These are phyloP conservation scores for Tylopilus subfusipes DNA, from an alignment of 768 basidiomycete genomes.

Conservation along the genomic window DNA sequence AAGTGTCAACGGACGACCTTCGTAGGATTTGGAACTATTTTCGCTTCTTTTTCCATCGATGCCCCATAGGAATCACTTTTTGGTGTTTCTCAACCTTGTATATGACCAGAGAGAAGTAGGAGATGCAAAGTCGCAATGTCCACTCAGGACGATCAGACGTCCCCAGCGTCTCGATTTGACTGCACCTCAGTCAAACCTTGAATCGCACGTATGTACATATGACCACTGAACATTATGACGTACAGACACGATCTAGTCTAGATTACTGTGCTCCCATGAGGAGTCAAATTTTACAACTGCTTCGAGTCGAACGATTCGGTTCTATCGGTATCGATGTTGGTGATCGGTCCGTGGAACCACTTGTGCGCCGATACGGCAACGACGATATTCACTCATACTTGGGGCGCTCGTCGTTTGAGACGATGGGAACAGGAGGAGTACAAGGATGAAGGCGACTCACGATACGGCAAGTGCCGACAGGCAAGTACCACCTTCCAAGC, in stretches of 20 bases:
- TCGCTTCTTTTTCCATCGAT: background rate
- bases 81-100: constrained; percentile 1
- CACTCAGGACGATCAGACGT: background rate
- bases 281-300: background rate
- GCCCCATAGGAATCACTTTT: background rate
- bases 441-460: constrained; percentile 62
- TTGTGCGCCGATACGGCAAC: constrained; percentile 51
- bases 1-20: constrained; percentile 23
- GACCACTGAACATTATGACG: background rate
- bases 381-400: constrained; percentile 54
- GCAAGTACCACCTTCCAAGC: constrained; percentile 58
- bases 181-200: background rate
- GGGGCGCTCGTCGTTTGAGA: constrained; percentile 37
- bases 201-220: background rate
- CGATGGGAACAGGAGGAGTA: constrained; percentile 58
- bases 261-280: background rate
- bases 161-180: background rate
- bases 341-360: constrained; percentile 69
- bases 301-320: constrained; percentile 11
- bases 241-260: background rate
- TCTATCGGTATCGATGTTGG: constrained; percentile 38
- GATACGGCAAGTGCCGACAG: constrained; percentile 60
- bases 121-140: background rate
- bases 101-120: background rate
- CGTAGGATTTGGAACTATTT: constrained; percentile 7